Conservation (phyloP, 441 rosid genomes). For the Gossypium aridum region DNA sequence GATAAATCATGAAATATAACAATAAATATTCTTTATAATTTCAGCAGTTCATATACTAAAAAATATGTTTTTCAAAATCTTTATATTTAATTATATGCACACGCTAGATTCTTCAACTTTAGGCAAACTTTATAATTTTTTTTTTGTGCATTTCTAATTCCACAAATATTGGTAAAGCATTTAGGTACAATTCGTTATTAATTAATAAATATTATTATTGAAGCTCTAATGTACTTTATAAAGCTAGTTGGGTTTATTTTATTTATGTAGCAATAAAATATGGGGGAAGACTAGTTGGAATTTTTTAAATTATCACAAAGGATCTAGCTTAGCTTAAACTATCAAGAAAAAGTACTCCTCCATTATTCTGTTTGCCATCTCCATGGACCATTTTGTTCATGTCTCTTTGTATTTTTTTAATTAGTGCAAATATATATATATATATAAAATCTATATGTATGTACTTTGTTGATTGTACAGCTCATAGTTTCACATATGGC, state of each 20-base stretch:
- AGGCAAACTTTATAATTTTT: neutral
- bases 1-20: too few species aligned
- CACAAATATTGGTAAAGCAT: neutral
- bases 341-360: neutral
- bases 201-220: neutral
- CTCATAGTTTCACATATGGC: slow-evolving; percentile 6
- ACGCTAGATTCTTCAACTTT: neutral
- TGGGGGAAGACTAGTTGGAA: neutral
- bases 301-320: neutral
- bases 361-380: neutral
- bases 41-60: too few species aligned
- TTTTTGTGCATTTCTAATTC: neutral
- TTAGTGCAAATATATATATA: too few species aligned
- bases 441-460: neutral
- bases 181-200: neutral
- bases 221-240: neutral
- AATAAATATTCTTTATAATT: too few species aligned
- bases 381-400: neutral
- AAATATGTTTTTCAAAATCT: too few species aligned
- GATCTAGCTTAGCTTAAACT: neutral
- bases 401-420: neutral
- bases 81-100: neutral
- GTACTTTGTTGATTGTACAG: slow-evolving; percentile 7
- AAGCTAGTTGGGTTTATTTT: neutral
- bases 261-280: neutral